Percentiles rank a stretch among this genome's conserved stretches.
These are phyloP conservation scores for Penicillium sp. DNA, from an alignment of 2,329 filamentous ascomycete species.

Conservation along the genomic window DNA sequence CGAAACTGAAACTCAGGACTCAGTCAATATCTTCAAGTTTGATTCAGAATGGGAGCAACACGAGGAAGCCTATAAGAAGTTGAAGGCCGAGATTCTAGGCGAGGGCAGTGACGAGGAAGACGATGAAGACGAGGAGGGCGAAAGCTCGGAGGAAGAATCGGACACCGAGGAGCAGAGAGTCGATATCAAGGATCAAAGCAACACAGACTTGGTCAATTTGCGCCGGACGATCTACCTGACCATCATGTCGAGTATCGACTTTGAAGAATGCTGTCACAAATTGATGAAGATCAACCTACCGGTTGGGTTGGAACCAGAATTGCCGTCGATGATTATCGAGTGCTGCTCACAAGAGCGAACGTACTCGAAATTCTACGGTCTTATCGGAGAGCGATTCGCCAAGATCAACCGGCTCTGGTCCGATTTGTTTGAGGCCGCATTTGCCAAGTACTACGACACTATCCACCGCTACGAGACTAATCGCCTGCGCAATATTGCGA, in stretches of 20 bases:
- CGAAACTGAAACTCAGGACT: slow-evolving; percentile 78
- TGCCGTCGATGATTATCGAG: slow-evolving; percentile 96
- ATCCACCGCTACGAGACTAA: slow-evolving; percentile 98
- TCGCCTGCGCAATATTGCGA: slow-evolving; percentile 86
- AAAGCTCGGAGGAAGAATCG: slow-evolving; percentile 67
- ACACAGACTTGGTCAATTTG: slow-evolving; percentile 90
- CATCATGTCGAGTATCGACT: slow-evolving; percentile 93
- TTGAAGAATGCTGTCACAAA: slow-evolving; percentile 96
- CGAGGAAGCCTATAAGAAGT: slow-evolving; percentile 81
- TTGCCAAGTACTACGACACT: slow-evolving; percentile 91
- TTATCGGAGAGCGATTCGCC: slow-evolving; percentile 91
- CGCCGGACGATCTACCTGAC: slow-evolving; percentile 94
- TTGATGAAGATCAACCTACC: slow-evolving; percentile 91
- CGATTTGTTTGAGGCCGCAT: slow-evolving; percentile 85
- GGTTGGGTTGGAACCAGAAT: slow-evolving; percentile 77
- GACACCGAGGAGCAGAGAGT: slow-evolving; percentile 75
- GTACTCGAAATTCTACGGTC: slow-evolving; percentile 94
- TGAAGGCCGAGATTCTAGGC: slow-evolving; percentile 91
- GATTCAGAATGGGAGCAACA: slow-evolving; percentile 87
- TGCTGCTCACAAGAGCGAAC: slow-evolving; percentile 95
- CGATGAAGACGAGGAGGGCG: slow-evolving; percentile 53
- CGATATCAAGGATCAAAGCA: slow-evolving; percentile 97
- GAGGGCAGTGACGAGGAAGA: slow-evolving; percentile 85
- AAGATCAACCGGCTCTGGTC: slow-evolving; percentile 95
- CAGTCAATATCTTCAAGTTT: slow-evolving; percentile 92